Evolutionary conservation across 345 rosid species (phyloP), one percentile per base, ranked within the genome.

Genomic region (Euphorbia lathyris): DNA sequence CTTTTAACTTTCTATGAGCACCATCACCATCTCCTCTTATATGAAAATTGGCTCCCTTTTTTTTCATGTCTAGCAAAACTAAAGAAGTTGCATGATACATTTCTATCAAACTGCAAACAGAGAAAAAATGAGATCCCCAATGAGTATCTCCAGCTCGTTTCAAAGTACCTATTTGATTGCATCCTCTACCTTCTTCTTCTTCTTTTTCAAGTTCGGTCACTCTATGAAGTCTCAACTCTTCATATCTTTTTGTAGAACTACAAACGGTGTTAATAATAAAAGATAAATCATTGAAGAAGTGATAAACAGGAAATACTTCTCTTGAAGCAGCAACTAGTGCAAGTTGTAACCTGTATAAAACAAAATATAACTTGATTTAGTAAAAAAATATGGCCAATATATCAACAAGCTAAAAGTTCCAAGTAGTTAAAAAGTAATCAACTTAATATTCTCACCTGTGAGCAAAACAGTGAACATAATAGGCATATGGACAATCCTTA

Each of bases 71-170:
- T 8, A 66, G n/a, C 16, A 57, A 59, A 47, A 66, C 13, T 0
- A 0, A 16, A 13, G 2, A 27, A n/a, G 60, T 58, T 43, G 58
- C 56, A 65, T 13, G 7, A 34, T 3, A 73, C 59, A 73, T 47
- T 13, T 11, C 3, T 5, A 65, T 12, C 2, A 72, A 14, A n/a
- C 20, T 74, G 12, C 26, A 55, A 5, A 52, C 30, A 47, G 65
- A 74, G 16, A 30, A 2, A 29, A 62, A 68, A 43, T 69, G 51
- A 40, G 40, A 75, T 55, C n/a, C 70, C 65, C 58, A 62, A 1
- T 36, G 2, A 68, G 69, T 52, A 53, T 68, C 73, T 4, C 48
- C 7, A n/a, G 50, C 13, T 12, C 27, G 25, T 22, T 55, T 1
- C 6, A 75, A 55, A 40, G 51, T 69, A 1, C 42, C 26, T 4